Conservation (phyloP, 2,329 filamentous ascomycete species). For the Botryotinia narcissicola region DNA sequence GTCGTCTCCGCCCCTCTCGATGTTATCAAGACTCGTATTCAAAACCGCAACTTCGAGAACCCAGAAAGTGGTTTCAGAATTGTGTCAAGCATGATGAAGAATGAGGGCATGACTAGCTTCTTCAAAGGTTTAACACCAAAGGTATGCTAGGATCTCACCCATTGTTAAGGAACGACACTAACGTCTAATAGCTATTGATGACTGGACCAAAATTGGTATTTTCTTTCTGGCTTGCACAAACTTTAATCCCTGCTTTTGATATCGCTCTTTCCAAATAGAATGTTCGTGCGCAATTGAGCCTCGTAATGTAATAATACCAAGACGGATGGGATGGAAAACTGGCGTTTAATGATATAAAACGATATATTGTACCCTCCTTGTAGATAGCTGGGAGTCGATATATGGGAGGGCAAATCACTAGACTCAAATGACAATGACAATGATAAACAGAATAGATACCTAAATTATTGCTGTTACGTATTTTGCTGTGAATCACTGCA, state of each 20-base stretch:
- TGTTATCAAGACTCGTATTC: conserved; percentile 97
- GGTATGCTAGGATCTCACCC: conserved; percentile 44
- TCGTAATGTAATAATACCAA: conserved; percentile 20
- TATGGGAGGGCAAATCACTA: conserved; percentile 22
- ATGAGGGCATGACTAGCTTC: conserved; percentile 83
- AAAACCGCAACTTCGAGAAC: conserved; percentile 98
- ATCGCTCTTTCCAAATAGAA: conserved; percentile 43
- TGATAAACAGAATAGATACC: background rate
- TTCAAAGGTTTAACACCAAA: conserved; percentile 98
- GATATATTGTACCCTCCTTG: conserved; percentile 25
- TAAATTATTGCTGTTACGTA: background rate
- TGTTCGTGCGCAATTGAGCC: background rate
- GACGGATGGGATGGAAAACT: conserved; percentile 19
- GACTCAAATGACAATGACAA: conserved; percentile 24
- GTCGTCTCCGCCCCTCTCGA: conserved; percentile 94
- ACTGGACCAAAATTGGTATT: conserved; percentile 98
- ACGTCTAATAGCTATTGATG: conserved; percentile 73
- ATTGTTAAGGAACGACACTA: conserved; percentile 9
- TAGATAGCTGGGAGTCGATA: conserved; percentile 24
- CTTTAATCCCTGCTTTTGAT: conserved; percentile 89
- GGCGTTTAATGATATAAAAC: conserved; percentile 22
- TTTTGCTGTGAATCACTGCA: background rate
- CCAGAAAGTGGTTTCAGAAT: conserved; percentile 93
- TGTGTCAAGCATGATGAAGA: conserved; percentile 84
- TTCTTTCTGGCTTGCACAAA: conserved; percentile 99